Evolutionary conservation across 495 filamentous ascomycete genomes (phyloP), one percentile per base, ranked within the genome.

Genomic region (Trichoderma orchidacearum): DNA sequence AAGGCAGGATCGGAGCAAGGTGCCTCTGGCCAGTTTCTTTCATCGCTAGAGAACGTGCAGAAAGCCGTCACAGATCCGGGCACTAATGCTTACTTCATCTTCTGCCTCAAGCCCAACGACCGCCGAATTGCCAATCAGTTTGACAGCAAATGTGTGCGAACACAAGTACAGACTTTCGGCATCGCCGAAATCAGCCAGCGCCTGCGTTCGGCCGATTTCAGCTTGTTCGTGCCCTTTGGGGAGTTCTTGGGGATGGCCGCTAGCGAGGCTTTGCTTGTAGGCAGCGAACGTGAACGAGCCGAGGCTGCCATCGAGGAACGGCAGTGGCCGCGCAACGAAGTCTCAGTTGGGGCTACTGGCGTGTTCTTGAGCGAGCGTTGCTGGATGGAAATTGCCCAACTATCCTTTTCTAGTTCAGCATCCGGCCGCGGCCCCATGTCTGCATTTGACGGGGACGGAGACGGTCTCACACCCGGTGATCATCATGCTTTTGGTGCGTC

Each of bases 61-160:
- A 84, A 87, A 62, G 89, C 87, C 34, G 72, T 98, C 45, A 87
- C 82, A 30, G 83, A 87, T 7, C 75, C 83, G 7, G 88, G 88
- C 63, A 82, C 88, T 9, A 98, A 96, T 64, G 81, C 87, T 13
- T 98, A 97, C 65, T 96, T 96, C 63, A 81, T 98, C 28, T 95
- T 98, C 72, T 97, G 93, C 62, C 74, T 98, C 53, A 97, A 98
- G 69, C 93, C 93, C 7, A 98, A 98, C 64, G 93, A 97, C 70
- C 82, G 93, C 18, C 85, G 92, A 27, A 98, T 98, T 60, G 92
- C 93, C 53, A 97, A 98, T 60, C 93, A 97, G 66, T 97, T 97
- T 61, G 93, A 98, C 68, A 96, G 90, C 75, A 97, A 98, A 70
- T 96, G 91, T 65, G 93, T 98, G 25, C 83, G 93, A 15, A 85